A percentile compares a stretch with the other conserved stretches of the same genome.
Evolutionary conservation across 176 grass and related monocot species (phyloP).

Genomic region (Raddia distichophylla): DNA sequence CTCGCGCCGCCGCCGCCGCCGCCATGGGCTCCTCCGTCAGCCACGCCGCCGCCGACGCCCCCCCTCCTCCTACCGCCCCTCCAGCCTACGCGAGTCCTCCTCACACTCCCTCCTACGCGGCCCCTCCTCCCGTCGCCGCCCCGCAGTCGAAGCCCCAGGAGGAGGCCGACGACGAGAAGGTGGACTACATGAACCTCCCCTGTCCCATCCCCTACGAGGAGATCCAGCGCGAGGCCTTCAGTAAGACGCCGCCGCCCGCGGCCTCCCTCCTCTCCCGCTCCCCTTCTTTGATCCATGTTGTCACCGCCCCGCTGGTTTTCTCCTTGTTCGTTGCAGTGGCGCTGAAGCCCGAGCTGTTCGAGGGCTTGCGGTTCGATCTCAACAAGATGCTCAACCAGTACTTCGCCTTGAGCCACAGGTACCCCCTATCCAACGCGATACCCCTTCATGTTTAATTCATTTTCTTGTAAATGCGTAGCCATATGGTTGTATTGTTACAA

Average conservation of each 20-base stretch:
- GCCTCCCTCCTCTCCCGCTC: background rate
- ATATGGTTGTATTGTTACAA: background rate
- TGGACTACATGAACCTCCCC: slow-evolving; percentile 76
- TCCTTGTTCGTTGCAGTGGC: slow-evolving; percentile 51
- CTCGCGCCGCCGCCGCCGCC: slow-evolving; percentile 8
- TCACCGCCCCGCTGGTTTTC: slow-evolving; percentile 7
- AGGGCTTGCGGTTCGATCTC: slow-evolving; percentile 66
- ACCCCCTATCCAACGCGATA: background rate
- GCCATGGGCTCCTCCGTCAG: slow-evolving; percentile 50
- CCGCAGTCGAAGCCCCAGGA: background rate
- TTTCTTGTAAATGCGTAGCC: slow-evolving; percentile 9
- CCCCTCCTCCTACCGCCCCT: slow-evolving; percentile 4
- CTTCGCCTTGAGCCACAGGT: slow-evolving; percentile 74
- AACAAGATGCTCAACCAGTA: slow-evolving; percentile 50
- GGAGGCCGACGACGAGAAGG: slow-evolving; percentile 52
- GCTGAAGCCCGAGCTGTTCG: slow-evolving; percentile 55
- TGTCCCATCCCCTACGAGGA: slow-evolving; percentile 66
- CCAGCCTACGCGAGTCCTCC: slow-evolving; percentile 20
- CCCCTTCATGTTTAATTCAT: background rate
- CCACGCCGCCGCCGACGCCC: slow-evolving; percentile 18
- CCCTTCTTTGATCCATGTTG: background rate
- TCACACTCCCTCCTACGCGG: background rate
- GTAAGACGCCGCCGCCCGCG: slow-evolving; percentile 44
- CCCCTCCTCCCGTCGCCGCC: background rate
- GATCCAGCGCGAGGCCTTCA: slow-evolving; percentile 61